Evolutionary conservation across 768 basidiomycete species (phyloP).

Genomic region (Mycena floridula): DNA sequence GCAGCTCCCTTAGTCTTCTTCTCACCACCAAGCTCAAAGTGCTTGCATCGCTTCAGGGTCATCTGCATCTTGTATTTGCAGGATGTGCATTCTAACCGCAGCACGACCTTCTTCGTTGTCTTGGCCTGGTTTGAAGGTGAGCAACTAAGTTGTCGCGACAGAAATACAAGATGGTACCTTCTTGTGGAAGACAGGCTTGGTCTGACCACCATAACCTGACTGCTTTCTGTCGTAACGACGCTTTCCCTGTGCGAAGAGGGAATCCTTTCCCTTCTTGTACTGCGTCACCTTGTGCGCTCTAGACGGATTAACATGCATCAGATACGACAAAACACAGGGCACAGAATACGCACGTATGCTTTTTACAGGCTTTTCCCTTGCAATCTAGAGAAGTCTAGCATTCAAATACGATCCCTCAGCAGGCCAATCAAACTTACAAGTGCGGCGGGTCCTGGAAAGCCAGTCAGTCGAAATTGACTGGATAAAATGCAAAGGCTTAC

Average conservation of each 20-base stretch:
- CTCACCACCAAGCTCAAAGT: constrained; percentile 99
- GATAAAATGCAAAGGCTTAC: constrained; percentile 46
- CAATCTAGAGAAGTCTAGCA: constrained; percentile 48
- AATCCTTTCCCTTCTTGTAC: constrained; percentile 99
- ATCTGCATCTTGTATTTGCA: constrained; percentile 99
- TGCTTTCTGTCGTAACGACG: constrained; percentile 99
- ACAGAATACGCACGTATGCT: constrained; percentile 78
- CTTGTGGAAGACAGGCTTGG: constrained; percentile 99
- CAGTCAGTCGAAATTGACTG: not conserved
- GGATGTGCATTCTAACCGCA: constrained; percentile 93
- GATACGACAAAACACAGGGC: constrained; percentile 1
- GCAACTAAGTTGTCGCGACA: not conserved
- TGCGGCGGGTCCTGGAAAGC: constrained; percentile 79
- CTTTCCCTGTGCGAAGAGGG: constrained; percentile 97
- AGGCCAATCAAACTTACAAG: constrained; percentile 60
- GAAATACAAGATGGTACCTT: constrained; percentile 54
- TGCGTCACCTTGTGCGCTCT: constrained; percentile 99
- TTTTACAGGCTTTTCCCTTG: constrained; percentile 96
- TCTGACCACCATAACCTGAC: constrained; percentile 99
- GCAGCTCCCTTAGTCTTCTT: constrained; percentile 99
- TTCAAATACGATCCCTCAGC: too few species aligned
- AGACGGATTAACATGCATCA: constrained; percentile 8
- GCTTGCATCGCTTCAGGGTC: constrained; percentile 97
- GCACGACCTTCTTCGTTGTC: constrained; percentile 99
- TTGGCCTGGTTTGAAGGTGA: constrained; percentile 55